These are phyloP conservation scores for Brasenia schreberi DNA, from an alignment of 164 flowering plant species.

Conservation along the genomic window DNA sequence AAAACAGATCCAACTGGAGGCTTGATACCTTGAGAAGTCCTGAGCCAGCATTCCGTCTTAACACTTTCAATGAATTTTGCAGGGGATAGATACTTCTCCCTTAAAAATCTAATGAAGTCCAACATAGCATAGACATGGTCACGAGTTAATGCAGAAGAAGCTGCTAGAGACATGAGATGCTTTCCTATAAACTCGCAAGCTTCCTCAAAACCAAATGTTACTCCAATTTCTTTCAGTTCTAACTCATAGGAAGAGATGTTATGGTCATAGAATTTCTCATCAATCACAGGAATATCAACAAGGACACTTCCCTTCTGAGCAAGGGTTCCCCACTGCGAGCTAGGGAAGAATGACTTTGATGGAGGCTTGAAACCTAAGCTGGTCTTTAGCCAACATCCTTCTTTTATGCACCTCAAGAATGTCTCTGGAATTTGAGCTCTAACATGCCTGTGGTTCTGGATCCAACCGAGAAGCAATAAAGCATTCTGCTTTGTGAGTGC, in stretches of 20 bases:
- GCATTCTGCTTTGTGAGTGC: constrained; percentile 43
- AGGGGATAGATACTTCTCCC: constrained; percentile 17
- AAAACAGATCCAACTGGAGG: constrained; percentile 39
- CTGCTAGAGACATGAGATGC: constrained; percentile 42
- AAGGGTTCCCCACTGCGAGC: constrained; percentile 26
- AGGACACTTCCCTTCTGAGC: constrained; percentile 39
- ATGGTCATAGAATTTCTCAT: constrained; percentile 31
- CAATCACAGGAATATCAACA: constrained; percentile 58
- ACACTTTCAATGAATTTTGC: constrained; percentile 30
- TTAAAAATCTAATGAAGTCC: constrained; percentile 32
- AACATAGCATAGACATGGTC: constrained; percentile 35
- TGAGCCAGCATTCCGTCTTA: constrained; percentile 32
- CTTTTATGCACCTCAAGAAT: constrained; percentile 34
- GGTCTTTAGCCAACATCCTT: constrained; percentile 48
- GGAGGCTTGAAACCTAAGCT: constrained; percentile 37
- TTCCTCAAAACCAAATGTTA: constrained; percentile 37
- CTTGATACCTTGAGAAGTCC: constrained; percentile 29
- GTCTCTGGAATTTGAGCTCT: constrained; percentile 14
- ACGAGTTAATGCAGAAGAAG: constrained; percentile 20
- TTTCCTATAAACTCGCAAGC: constrained; percentile 49
- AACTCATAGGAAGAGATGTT: constrained; percentile 22
- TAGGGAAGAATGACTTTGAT: constrained; percentile 30
- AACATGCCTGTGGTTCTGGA: constrained; percentile 13
- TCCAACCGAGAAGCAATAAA: constrained; percentile 44
- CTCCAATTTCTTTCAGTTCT: constrained; percentile 43